These are phyloP conservation scores for Fusarium compactum DNA, from an alignment of 2,329 filamentous ascomycete genomes.

Conservation along the genomic window DNA sequence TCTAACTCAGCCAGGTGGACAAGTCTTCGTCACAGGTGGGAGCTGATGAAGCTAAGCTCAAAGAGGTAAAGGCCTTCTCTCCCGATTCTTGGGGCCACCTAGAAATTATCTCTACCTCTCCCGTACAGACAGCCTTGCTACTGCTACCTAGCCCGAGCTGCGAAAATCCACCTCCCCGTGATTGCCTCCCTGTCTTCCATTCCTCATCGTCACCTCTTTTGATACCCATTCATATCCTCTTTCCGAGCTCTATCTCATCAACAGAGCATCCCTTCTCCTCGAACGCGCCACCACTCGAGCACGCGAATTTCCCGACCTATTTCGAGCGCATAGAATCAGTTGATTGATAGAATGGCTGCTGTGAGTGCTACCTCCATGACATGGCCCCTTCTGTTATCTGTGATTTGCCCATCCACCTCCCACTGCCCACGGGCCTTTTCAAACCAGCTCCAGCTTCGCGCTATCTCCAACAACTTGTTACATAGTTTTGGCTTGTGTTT, in stretches of 20 bases:
- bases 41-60: constrained; percentile 39
- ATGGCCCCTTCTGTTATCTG: constrained; percentile 35
- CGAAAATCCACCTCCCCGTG: constrained; percentile 51
- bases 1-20: constrained; percentile 26
- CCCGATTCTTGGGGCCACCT: constrained; percentile 48
- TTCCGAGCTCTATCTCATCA: constrained; percentile 36
- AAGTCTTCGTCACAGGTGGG: constrained; percentile 28
- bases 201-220: constrained; percentile 49
- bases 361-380: constrained; percentile 51
- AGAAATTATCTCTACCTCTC: constrained; percentile 52
- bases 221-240: constrained; percentile 50
- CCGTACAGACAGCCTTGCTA: constrained; percentile 43
- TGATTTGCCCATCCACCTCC: constrained; percentile 26
- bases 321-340: constrained; percentile 49
- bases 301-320: constrained; percentile 36
- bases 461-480: background rate
- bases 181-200: constrained; percentile 48
- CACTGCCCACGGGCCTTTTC: constrained; percentile 3
- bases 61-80: constrained; percentile 35
- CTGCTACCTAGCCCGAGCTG: constrained; percentile 39
- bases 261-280: constrained; percentile 30
- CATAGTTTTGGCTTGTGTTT: background rate
- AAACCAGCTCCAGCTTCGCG: constrained; percentile 18
- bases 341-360: constrained; percentile 58
- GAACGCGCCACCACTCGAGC: constrained; percentile 38